phyloP scores from a whole-genome alignment of 495 filamentous ascomycete species.

The Annulohypoxylon moriforme region DNA sequence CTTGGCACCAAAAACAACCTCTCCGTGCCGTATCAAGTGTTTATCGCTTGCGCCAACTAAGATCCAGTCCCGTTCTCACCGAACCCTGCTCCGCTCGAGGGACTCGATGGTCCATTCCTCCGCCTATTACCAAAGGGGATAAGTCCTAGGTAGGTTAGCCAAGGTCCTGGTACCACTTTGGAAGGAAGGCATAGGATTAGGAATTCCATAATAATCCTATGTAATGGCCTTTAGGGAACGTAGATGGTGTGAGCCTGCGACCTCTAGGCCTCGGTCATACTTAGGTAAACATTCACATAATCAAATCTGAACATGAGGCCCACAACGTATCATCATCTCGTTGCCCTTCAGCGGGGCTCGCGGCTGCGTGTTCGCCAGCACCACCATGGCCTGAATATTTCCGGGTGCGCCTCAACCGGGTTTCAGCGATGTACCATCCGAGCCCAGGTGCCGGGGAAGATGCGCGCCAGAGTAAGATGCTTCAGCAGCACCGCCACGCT shows the following conservation, averaged over 20 bases:
- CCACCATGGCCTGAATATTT: background rate
- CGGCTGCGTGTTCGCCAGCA: background rate
- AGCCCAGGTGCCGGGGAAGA: background rate
- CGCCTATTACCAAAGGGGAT: constrained; percentile 1
- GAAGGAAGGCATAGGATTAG: background rate
- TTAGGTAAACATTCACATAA: background rate
- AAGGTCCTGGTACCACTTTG: background rate
- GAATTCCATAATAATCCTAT: background rate
- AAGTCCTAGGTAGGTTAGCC: constrained; percentile 3
- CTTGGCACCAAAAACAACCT: background rate
- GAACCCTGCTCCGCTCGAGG: background rate
- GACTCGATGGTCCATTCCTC: background rate
- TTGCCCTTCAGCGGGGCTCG: background rate
- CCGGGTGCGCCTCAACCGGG: background rate
- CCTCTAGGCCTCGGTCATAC: background rate
- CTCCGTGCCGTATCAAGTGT: background rate
- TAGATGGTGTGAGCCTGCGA: background rate
- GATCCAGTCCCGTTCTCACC: constrained; percentile 9
- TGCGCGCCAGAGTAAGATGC: background rate
- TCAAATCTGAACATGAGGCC: constrained; percentile 10
- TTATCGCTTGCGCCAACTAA: background rate
- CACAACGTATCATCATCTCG: constrained; percentile 12
- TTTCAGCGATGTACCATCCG: constrained; percentile 5
- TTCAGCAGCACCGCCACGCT: constrained; percentile 7
- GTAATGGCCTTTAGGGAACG: background rate